phyloP scores from a whole-genome alignment of 208 protist genomes.

The Trypanosoma cruzi region DNA sequence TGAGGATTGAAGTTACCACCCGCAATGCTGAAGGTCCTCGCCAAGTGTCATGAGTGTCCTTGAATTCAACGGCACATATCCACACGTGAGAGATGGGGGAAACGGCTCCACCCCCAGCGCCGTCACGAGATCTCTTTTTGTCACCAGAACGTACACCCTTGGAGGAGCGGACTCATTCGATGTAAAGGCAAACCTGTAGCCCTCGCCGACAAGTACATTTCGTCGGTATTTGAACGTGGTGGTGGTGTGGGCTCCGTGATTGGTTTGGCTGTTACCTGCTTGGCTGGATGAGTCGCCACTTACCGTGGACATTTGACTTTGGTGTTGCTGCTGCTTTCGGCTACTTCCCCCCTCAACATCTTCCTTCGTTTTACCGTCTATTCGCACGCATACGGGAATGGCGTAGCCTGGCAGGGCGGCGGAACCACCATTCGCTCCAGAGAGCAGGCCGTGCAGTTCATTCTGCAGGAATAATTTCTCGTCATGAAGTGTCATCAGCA shows the following conservation, averaged over 20 bases:
- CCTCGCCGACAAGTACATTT: conserved; percentile 34
- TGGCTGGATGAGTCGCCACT: background rate
- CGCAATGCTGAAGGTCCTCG: conserved; percentile 38
- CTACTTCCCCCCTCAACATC: background rate
- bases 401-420: conserved; percentile 41
- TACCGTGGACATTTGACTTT: background rate
- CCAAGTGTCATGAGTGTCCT: conserved; percentile 31
- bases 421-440: conserved; percentile 10
- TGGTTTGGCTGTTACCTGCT: background rate
- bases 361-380: conserved; percentile 26
- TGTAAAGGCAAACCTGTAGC: conserved; percentile 38
- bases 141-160: conserved; percentile 50
- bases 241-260: conserved; percentile 27
- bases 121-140: conserved; percentile 24
- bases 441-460: conserved; percentile 43
- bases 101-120: conserved; percentile 16
- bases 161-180: conserved; percentile 9
- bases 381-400: conserved; percentile 52
- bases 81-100: conserved; percentile 4
- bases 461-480: conserved; percentile 50
- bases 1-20: conserved; percentile 30
- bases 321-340: background rate
- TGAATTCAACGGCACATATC: conserved; percentile 45
- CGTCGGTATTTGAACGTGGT: conserved; percentile 65
- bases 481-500: conserved; percentile 21